phyloP scores from a whole-genome alignment of 2,329 filamentous ascomycete genomes.

The Raffaelea ambrosiae region DNA sequence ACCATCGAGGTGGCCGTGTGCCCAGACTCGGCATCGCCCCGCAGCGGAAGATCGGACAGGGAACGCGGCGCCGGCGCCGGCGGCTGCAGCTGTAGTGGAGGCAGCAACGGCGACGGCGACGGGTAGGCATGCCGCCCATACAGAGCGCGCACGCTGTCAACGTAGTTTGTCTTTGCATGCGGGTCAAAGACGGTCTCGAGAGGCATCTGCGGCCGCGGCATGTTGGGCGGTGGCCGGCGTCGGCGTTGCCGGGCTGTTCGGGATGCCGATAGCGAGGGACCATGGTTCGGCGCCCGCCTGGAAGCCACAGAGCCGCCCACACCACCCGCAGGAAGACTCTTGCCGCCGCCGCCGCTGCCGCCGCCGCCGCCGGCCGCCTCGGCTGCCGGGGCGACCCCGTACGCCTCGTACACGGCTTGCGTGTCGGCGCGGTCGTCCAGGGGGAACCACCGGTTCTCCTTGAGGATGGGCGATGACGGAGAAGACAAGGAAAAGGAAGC shows the following conservation, averaged over 20 bases:
- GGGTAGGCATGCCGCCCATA: constrained; percentile 34
- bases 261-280: constrained; percentile 31
- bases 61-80: constrained; percentile 12
- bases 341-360: neutral
- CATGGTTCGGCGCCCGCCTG: neutral
- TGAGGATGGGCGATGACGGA: too few relatives aligned
- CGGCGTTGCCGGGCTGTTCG: constrained; percentile 37
- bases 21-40: constrained; percentile 37
- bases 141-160: constrained; percentile 52
- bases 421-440: constrained; percentile 29
- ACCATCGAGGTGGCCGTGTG: constrained; percentile 34
- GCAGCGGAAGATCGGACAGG: constrained; percentile 48
- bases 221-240: constrained; percentile 47
- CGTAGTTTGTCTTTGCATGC: constrained; percentile 55
- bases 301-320: neutral
- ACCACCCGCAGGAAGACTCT: neutral
- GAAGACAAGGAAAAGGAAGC: too few relatives aligned
- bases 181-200: constrained; percentile 59
- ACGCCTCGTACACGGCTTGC: constrained; percentile 48
- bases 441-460: neutral
- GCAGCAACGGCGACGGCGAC: constrained; percentile 27
- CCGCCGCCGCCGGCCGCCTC: neutral
- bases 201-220: constrained; percentile 48
- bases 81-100: constrained; percentile 15
- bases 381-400: constrained; percentile 27